phyloP scores from a whole-genome alignment of 495 filamentous ascomycete species.

The Penicillium canariense region DNA sequence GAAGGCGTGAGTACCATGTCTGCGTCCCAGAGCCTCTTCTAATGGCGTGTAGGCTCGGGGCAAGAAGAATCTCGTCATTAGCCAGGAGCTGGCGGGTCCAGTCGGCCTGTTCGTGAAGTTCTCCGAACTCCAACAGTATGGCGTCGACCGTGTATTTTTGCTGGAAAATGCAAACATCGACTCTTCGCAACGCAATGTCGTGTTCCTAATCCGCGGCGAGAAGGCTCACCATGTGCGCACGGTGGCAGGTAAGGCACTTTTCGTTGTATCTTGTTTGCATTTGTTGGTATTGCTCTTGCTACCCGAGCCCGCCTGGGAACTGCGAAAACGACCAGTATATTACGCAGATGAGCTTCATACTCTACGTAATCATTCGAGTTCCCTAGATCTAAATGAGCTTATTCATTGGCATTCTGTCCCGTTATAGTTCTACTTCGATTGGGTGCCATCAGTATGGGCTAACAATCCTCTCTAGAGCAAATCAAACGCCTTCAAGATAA shows the following conservation, averaged over 20 bases:
- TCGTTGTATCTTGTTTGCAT: constrained; percentile 6
- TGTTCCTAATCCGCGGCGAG: constrained; percentile 89
- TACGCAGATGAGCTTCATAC: constrained; percentile 53
- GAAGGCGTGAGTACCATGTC: constrained; percentile 78
- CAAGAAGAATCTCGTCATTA: constrained; percentile 97
- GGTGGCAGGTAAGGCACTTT: constrained; percentile 76
- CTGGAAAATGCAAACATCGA: constrained; percentile 94
- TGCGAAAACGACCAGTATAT: constrained; percentile 54
- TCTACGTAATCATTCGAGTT: constrained; percentile 64
- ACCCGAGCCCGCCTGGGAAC: constrained; percentile 20
- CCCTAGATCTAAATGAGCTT: constrained; percentile 58
- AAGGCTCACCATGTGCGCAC: constrained; percentile 74
- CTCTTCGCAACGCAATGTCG: constrained; percentile 88
- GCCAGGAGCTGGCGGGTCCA: constrained; percentile 83
- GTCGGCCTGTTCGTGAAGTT: constrained; percentile 92
- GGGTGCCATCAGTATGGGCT: constrained; percentile 58
- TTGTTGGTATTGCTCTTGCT: constrained; percentile 8
- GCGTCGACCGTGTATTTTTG: constrained; percentile 93
- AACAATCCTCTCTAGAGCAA: constrained; percentile 67
- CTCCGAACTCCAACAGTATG: constrained; percentile 86
- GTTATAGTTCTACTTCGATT: constrained; percentile 23
- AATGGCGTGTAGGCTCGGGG: constrained; percentile 72
- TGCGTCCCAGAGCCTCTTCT: constrained; percentile 13
- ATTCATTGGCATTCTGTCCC: constrained; percentile 42
- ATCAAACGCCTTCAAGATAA: constrained; percentile 84